These are phyloP conservation scores for Halenospora varia DNA, from an alignment of 495 filamentous ascomycete species.

Conservation along the genomic window DNA sequence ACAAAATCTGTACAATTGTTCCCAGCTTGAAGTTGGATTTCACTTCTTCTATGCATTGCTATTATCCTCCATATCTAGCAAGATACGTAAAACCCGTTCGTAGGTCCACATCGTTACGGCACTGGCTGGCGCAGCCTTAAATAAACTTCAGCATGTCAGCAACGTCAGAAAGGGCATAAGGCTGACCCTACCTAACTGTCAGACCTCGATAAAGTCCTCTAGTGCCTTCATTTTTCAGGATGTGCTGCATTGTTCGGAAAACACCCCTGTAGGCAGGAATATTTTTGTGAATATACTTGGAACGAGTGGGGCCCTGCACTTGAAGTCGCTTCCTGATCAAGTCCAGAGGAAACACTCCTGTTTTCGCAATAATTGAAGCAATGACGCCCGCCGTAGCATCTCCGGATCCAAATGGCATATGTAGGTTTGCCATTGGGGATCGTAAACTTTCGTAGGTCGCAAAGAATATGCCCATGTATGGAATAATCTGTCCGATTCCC, in stretches of 20 bases:
- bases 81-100: slow-evolving; percentile 61
- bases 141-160: slow-evolving; percentile 36
- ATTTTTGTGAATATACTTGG: slow-evolving; percentile 75
- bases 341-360: slow-evolving; percentile 90
- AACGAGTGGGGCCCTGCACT: slow-evolving; percentile 85
- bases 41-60: too few relatives aligned
- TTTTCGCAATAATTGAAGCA: slow-evolving; percentile 78
- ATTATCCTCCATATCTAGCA: slow-evolving; percentile 42
- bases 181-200: slow-evolving; percentile 55
- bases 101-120: slow-evolving; percentile 99
- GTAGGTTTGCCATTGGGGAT: slow-evolving; percentile 42
- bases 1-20: too few relatives aligned
- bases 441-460: slow-evolving; percentile 75
- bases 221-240: slow-evolving; percentile 67
- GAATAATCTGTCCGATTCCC: slow-evolving; percentile 79
- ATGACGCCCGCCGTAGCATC: slow-evolving; percentile 79
- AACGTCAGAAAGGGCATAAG: not conserved
- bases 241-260: slow-evolving; percentile 55
- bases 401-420: slow-evolving; percentile 68
- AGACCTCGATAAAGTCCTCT: slow-evolving; percentile 86
- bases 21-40: too few relatives aligned
- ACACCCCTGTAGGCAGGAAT: slow-evolving; percentile 82
- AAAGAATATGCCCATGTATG: slow-evolving; percentile 97
- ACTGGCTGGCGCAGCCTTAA: slow-evolving; percentile 93
- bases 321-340: slow-evolving; percentile 89